A percentile compares a stretch with the other conserved stretches of the same genome.
phyloP scores from a whole-genome alignment of 2,329 filamentous ascomycete genomes.

The Pseudogymnoascus sp. region DNA sequence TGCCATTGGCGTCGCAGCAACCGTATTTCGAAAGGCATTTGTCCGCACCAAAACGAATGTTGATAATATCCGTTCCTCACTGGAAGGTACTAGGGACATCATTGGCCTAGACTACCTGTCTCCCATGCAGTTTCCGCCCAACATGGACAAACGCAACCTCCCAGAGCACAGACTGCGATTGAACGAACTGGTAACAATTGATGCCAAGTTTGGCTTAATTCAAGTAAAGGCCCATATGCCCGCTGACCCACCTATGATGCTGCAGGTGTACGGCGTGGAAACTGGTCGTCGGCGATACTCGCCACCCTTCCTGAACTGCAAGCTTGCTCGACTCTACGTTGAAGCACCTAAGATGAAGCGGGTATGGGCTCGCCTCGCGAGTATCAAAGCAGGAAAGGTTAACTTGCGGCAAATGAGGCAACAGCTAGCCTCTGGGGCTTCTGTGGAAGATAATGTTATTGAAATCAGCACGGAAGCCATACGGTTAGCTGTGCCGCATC shows the following conservation, averaged over 20 bases:
- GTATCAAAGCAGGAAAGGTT: constrained; percentile 69
- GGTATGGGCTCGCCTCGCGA: constrained; percentile 80
- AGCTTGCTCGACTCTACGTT: constrained; percentile 75
- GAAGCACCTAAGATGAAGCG: constrained; percentile 74
- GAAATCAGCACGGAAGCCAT: constrained; percentile 81
- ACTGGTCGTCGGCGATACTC: constrained; percentile 82
- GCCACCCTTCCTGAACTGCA: constrained; percentile 68
- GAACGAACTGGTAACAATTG: constrained; percentile 67
- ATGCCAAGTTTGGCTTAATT: constrained; percentile 71
- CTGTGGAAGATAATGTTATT: constrained; percentile 68
- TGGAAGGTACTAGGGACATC: constrained; percentile 13
- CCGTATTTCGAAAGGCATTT: constrained; percentile 66
- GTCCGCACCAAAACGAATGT: constrained; percentile 41
- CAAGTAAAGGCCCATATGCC: constrained; percentile 88
- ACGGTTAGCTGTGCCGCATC: constrained; percentile 80
- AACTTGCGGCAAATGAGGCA: constrained; percentile 71
- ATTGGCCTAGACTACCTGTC: constrained; percentile 18
- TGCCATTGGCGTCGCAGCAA: constrained; percentile 70
- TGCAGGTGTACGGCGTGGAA: constrained; percentile 78
- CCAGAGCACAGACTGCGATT: not conserved
- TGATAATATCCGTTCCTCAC: constrained; percentile 16
- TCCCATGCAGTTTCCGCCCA: constrained; percentile 20
- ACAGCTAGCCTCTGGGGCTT: constrained; percentile 49
- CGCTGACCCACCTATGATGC: constrained; percentile 79
- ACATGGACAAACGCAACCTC: constrained; percentile 15